Base-by-base conservation (phyloP, 129 eudicot genomes). In the Flaveria sonorensis region DNA sequence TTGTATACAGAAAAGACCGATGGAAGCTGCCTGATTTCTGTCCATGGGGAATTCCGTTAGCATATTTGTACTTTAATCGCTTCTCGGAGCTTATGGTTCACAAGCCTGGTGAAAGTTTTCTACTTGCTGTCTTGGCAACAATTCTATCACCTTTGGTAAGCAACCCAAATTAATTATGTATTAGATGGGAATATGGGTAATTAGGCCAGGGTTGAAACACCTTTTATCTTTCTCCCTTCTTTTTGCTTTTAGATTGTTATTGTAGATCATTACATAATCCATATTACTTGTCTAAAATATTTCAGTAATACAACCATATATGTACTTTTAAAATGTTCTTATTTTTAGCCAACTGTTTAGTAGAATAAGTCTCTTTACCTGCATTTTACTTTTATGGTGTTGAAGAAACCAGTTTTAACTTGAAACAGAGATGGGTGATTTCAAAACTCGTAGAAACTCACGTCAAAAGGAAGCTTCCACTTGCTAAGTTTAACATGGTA, bases 1-100 rank as follows among this genome's bases (percentile, higher is more conserved):
- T 89, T 42, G 23, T 87, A 45, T 85, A 87, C 74, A 76, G 96
- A 63, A 85, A 81, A 1, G 82, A 76, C 42, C 79, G 87, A 53
- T 89, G 92, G 92, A 85, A 83, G 67, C 14, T 89, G 15, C 81
- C 86, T 3, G 85, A 89, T 70, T 82, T 83, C 69, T 16, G 64
- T n/a, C 92, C 92, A 11, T 89, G 96, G 96, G 96, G 92, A 83
- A 50, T 89, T 67, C 86, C 88, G 32, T 3, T 89, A 6, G 52
- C 20, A 10, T 83, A 61, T 74, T 69, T 87, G 15, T 85, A 81
- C 81, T 61, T 80, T 4, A 90, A 85, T 26, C 92, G 96, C 24
- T 90, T 90, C 75, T 80, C 92, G 0, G 89, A 88, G 76, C 86
- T 88, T 57, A 18, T 86, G 70, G 77, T 90, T 61, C 96, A 90